A percentile compares a stretch with the other conserved stretches of the same genome.
phyloP scores from a whole-genome alignment of 306 rosid species.

The Ormosia semicastrata region DNA sequence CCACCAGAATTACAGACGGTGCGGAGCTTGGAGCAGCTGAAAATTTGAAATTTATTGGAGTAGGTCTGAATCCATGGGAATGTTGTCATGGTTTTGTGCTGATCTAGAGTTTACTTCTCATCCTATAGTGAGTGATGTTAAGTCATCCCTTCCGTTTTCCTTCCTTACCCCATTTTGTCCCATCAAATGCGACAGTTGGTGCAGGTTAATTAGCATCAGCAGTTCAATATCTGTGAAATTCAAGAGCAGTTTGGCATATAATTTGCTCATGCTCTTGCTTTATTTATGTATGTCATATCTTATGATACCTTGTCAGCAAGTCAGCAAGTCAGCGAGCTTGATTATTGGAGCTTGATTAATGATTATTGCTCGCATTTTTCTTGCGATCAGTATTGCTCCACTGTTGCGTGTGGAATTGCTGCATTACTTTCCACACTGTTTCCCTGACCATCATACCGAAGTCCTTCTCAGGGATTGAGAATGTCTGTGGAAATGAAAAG shows the following conservation, averaged over 20 bases:
- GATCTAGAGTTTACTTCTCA: constrained; percentile 44
- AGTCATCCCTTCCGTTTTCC: constrained; percentile 35
- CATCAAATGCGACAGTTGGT: constrained; percentile 54
- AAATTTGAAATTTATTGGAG: constrained; percentile 55
- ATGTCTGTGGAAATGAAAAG: background rate
- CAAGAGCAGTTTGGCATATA: constrained; percentile 39
- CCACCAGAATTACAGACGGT: constrained; percentile 43
- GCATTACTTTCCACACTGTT: background rate
- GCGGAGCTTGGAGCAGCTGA: constrained; percentile 57
- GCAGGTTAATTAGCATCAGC: constrained; percentile 66
- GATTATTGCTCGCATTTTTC: constrained; percentile 5
- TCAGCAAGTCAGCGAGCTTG: constrained; percentile 12
- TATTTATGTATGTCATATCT: constrained; percentile 26
- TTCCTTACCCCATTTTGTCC: constrained; percentile 48
- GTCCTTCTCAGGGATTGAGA: background rate
- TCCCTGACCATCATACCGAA: background rate
- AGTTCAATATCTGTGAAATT: constrained; percentile 46
- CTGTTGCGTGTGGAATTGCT: background rate
- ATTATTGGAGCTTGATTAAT: constrained; percentile 3
- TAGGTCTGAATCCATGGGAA: constrained; percentile 41
- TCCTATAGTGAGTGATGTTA: constrained; percentile 52
- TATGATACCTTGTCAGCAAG: constrained; percentile 10
- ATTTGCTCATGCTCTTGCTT: constrained; percentile 24
- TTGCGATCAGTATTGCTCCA: background rate
- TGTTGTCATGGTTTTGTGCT: constrained; percentile 57